These are phyloP conservation scores for Syzygium oleosum DNA, from an alignment of 345 rosid genomes.

Conservation along the genomic window DNA sequence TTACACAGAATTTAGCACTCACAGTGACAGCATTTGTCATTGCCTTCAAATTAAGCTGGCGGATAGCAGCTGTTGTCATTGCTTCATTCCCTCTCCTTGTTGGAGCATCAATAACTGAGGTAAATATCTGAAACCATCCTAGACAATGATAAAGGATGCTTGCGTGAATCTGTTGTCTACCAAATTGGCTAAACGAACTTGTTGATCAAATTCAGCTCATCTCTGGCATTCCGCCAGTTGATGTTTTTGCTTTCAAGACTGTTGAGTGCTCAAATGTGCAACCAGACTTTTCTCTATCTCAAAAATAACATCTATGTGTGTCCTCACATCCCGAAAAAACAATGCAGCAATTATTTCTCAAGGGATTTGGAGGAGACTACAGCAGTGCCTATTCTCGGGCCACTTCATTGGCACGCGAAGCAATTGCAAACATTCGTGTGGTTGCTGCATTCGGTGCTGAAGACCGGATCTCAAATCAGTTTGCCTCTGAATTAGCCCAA, in stretches of 20 bases:
- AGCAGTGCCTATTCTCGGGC: constrained; percentile 48
- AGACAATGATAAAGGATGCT: not conserved
- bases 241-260: not conserved
- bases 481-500: constrained; percentile 41
- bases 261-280: not conserved
- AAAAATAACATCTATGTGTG: too few relatives aligned
- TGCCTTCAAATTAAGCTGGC: constrained; percentile 70
- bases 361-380: constrained; percentile 81
- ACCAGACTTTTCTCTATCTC: not conserved
- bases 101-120: constrained; percentile 72
- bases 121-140: constrained; percentile 8
- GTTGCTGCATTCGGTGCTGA: constrained; percentile 73
- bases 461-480: constrained; percentile 37
- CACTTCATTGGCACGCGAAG: constrained; percentile 64
- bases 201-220: not conserved
- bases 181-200: not conserved
- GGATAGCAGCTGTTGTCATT: constrained; percentile 62
- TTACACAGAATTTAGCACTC: constrained; percentile 73
- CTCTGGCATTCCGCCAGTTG: not conserved
- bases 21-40: constrained; percentile 60
- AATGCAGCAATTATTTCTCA: constrained; percentile 65
- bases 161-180: not conserved
- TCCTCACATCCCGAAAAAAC: not conserved
- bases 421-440: constrained; percentile 58
- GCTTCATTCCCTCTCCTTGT: constrained; percentile 76